A percentile compares a stretch with the other conserved stretches of the same genome.
These are phyloP conservation scores for Tulasnella sp. DNA, from an alignment of 768 basidiomycete genomes.

Conservation along the genomic window DNA sequence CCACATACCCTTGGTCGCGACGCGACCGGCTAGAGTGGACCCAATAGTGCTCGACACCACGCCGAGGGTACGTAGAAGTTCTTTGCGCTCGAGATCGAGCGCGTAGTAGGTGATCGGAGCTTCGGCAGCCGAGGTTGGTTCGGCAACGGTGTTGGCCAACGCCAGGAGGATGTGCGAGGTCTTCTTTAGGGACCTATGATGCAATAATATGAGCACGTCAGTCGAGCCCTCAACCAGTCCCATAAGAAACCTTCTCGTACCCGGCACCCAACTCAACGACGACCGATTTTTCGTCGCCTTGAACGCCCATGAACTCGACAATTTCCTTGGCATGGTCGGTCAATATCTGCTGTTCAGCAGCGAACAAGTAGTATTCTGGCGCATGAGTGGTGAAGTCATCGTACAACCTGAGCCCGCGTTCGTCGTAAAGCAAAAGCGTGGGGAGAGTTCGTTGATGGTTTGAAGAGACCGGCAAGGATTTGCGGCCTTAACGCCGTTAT, in stretches of 20 bases:
- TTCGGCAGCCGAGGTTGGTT: constrained; percentile 23
- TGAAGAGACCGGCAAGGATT: constrained; percentile 49
- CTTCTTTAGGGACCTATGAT: constrained; percentile 71
- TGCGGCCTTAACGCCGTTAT: constrained; percentile 26
- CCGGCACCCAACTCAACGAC: constrained; percentile 92
- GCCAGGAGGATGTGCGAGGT: constrained; percentile 76
- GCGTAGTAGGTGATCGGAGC: constrained; percentile 78
- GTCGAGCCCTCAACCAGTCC: neutral
- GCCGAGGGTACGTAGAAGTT: constrained; percentile 70
- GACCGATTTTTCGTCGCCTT: constrained; percentile 42
- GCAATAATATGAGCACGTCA: neutral
- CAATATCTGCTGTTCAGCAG: constrained; percentile 80
- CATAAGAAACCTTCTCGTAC: constrained; percentile 33
- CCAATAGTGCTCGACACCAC: constrained; percentile 55
- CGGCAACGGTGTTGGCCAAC: constrained; percentile 40
- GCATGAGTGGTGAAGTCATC: constrained; percentile 74
- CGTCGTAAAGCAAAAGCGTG: constrained; percentile 79
- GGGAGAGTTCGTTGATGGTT: constrained; percentile 60
- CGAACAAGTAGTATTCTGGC: constrained; percentile 83
- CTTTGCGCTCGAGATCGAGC: constrained; percentile 83
- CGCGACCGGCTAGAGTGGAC: constrained; percentile 53
- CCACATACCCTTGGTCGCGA: constrained; percentile 75
- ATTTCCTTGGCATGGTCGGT: constrained; percentile 66
- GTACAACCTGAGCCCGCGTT: constrained; percentile 76
- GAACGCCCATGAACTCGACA: constrained; percentile 57